Conservation (phyloP, 805 yeast genomes). For the Starmerella scarabaei region DNA sequence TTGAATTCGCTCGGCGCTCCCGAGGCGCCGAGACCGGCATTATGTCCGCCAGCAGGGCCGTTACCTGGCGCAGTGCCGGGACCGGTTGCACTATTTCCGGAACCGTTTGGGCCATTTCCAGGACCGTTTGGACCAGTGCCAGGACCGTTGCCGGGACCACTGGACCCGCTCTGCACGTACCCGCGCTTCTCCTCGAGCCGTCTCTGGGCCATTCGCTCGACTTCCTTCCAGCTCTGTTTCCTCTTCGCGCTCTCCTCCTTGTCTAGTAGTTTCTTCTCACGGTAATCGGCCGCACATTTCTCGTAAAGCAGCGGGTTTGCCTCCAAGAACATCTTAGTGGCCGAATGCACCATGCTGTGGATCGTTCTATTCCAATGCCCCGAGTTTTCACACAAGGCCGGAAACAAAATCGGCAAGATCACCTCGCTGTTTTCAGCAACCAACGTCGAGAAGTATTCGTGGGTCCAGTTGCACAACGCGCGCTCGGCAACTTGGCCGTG, state of each 20-base stretch:
- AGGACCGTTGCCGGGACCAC: not conserved
- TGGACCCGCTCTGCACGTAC: not conserved
- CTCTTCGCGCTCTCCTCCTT: slow-evolving; percentile 45
- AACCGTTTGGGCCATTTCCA: not conserved
- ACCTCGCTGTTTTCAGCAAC: slow-evolving; percentile 83
- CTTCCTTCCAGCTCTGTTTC: slow-evolving; percentile 31
- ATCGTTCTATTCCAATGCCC: slow-evolving; percentile 91
- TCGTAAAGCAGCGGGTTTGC: slow-evolving; percentile 83
- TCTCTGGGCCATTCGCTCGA: slow-evolving; percentile 30
- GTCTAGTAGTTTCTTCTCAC: slow-evolving; percentile 57
- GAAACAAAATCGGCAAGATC: slow-evolving; percentile 80
- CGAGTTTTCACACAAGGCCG: slow-evolving; percentile 70
- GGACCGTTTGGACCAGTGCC: not conserved
- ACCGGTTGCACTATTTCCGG: not conserved
- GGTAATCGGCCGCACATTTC: slow-evolving; percentile 78
- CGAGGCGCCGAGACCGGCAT: no score
- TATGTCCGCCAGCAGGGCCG: no score
- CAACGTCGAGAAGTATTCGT: slow-evolving; percentile 79
- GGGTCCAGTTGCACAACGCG: slow-evolving; percentile 85
- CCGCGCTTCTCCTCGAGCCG: slow-evolving; percentile 1
- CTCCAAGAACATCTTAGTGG: slow-evolving; percentile 83
- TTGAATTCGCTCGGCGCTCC: no score
- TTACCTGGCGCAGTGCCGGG: no score
- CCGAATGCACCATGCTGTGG: slow-evolving; percentile 79
- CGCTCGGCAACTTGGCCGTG: slow-evolving; percentile 97